Conservation (phyloP, 257 asterid genomes). For the Vinca minor region DNA sequence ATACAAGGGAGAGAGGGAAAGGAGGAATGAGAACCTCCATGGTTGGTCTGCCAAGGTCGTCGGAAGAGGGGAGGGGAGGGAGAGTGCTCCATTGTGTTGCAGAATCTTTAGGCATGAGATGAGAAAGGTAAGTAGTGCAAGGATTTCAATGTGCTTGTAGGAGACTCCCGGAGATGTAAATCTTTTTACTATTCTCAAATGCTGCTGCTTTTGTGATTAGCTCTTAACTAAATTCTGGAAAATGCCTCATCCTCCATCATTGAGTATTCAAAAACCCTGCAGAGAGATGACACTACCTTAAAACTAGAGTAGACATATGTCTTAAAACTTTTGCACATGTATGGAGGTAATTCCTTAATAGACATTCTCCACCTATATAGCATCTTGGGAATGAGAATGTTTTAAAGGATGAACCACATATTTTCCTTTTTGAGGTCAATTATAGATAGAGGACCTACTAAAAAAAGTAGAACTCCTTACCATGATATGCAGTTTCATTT, state of each 20-base stretch:
- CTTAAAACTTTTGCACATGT: neutral
- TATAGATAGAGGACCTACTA: neutral
- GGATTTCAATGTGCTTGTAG: neutral
- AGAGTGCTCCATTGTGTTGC: neutral
- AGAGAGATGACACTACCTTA: no score
- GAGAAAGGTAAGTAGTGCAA: neutral
- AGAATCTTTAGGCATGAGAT: neutral
- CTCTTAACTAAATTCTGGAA: neutral
- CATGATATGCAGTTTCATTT: no score
- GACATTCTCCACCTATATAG: neutral
- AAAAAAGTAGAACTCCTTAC: neutral
- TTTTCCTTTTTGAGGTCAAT: slow-evolving; percentile 3
- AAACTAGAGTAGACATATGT: neutral
- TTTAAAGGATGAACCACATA: neutral
- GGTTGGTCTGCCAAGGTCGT: no score
- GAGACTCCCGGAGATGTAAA: neutral
- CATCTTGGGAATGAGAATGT: neutral
- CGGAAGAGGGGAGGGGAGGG: neutral
- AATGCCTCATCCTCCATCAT: neutral
- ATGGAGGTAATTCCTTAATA: neutral
- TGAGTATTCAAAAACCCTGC: neutral
- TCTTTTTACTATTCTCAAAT: neutral
- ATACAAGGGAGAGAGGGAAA: no score
- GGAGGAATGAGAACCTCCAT: no score
- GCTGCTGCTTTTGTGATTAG: neutral